Conservation (phyloP, 1,284 basidiomycete genomes). For the Marasmius sp. region DNA sequence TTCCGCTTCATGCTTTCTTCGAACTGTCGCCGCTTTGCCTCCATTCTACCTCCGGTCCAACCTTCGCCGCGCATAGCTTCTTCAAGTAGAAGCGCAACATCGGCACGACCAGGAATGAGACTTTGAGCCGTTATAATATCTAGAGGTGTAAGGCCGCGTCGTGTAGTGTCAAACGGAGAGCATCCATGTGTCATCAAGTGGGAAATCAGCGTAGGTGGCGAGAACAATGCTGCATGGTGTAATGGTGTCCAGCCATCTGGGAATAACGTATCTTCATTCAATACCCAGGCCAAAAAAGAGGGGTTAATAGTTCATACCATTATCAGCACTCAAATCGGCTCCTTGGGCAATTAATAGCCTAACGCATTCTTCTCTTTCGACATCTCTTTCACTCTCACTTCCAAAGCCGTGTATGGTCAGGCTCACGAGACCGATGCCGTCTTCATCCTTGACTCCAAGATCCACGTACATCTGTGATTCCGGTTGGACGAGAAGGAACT, state of each 20-base stretch:
- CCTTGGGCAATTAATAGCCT: conserved; percentile 79
- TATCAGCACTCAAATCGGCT: conserved; percentile 69
- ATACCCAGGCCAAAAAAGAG: conserved; percentile 9
- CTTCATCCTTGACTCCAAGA: conserved; percentile 74
- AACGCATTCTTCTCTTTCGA: conserved; percentile 87
- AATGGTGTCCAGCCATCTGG: conserved; percentile 92
- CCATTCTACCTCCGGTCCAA: conserved; percentile 70
- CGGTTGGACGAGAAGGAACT: conserved; percentile 70
- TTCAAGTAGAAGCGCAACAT: conserved; percentile 77
- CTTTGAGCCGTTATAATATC: conserved; percentile 85
- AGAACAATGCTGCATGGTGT: conserved; percentile 89
- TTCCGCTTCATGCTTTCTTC: conserved; percentile 60
- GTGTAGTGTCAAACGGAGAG: conserved; percentile 74
- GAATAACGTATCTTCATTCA: conserved; percentile 5
- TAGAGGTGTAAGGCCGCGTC: conserved; percentile 76
- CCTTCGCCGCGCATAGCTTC: conserved; percentile 79
- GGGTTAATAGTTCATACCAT: conserved; percentile 46
- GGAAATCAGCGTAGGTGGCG: conserved; percentile 89
- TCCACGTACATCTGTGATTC: conserved; percentile 71
- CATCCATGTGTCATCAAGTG: conserved; percentile 92
- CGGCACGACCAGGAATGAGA: conserved; percentile 75
- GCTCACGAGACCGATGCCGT: conserved; percentile 78
- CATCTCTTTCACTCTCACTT: conserved; percentile 75
- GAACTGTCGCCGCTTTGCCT: conserved; percentile 53
- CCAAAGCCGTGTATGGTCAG: conserved; percentile 84